Conservation (phyloP, 768 basidiomycete genomes). For the Boletus reticulatus region DNA sequence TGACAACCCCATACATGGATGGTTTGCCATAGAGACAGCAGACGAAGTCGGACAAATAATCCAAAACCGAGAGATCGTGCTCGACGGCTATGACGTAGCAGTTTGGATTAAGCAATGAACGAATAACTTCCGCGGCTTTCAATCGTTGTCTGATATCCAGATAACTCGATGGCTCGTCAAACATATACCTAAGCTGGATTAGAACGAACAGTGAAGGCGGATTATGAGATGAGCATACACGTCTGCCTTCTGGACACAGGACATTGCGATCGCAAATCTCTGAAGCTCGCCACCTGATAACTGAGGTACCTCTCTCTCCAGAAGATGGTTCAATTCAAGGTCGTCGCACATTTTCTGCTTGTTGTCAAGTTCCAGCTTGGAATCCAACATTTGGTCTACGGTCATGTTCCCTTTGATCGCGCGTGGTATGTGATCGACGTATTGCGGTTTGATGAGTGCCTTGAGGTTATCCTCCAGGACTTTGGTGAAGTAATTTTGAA, state of each 20-base stretch:
- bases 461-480: constrained; percentile 98
- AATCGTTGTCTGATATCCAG: constrained; percentile 95
- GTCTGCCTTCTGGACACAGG: constrained; percentile 92
- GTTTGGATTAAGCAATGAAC: constrained; percentile 73
- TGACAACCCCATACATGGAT: constrained; percentile 97
- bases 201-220: not conserved
- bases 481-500: constrained; percentile 99
- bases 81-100: constrained; percentile 98
- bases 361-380: constrained; percentile 87
- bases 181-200: constrained; percentile 76
- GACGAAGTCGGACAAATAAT: constrained; percentile 98
- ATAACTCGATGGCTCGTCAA: constrained; percentile 98
- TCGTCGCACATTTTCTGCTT: constrained; percentile 82
- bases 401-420: constrained; percentile 90
- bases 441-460: constrained; percentile 99
- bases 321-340: constrained; percentile 83
- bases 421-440: constrained; percentile 97
- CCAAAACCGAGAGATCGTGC: constrained; percentile 97
- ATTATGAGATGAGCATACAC: constrained; percentile 57
- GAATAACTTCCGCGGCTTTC: constrained; percentile 93
- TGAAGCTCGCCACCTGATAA: constrained; percentile 97
- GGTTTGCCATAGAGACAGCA: constrained; percentile 98
- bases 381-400: constrained; percentile 89
- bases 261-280: constrained; percentile 97
- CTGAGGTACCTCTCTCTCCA: constrained; percentile 81